Base-by-base conservation (phyloP, 2,329 filamentous ascomycete genomes). In the Huntiella savannae region DNA sequence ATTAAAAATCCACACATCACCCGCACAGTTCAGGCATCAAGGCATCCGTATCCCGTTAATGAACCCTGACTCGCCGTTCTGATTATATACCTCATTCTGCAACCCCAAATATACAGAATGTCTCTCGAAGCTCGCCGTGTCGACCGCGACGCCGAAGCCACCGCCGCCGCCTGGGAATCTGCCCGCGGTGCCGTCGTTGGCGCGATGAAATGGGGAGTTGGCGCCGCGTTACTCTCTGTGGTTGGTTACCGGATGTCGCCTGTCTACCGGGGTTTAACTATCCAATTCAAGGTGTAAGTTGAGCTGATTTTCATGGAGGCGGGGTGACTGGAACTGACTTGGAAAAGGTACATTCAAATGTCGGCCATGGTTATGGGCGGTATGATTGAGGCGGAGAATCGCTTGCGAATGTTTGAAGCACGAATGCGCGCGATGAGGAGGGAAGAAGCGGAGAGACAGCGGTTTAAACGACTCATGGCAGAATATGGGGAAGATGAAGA, bases 311-410 rank as follows among this genome's bases (percentile, higher is more conserved):
- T 17, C 17, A 28, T 28, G 22, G 22, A 28, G 22, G 7, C 22
- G 22, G 22, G 2, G 8, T 15, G 8, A 36, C 12, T 36, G 43
- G 46, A 42, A 49, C 40, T n/a, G 16, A 28, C 34, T 41, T 37
- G 32, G 12, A 42, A n/a, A 16, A 87, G 82, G 28, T 88, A 84
- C 57, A 65, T 87, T 12, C 81, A 86, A 59, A 84, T 86, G 79
- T 82, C 78, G n/a, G 78, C 76, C 50, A 87, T 87, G 82, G 77
- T 82, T n/a, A 56, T 84, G 33, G 82, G 82, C 38, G 70, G 75
- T 55, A 82, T 82, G 70, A 69, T 87, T 46, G 79, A 85, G 63
- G 82, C 81, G 2, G 82, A 88, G 56, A 62, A 66, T 47, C 68
- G 77, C 43, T 66, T 87, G 54, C 69, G 78, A 45, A 63, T 70